Evolutionary conservation across 140 eudicot species (phyloP), one percentile per base, ranked within the genome.

Genomic region (Erigeron philadelphicus): DNA sequence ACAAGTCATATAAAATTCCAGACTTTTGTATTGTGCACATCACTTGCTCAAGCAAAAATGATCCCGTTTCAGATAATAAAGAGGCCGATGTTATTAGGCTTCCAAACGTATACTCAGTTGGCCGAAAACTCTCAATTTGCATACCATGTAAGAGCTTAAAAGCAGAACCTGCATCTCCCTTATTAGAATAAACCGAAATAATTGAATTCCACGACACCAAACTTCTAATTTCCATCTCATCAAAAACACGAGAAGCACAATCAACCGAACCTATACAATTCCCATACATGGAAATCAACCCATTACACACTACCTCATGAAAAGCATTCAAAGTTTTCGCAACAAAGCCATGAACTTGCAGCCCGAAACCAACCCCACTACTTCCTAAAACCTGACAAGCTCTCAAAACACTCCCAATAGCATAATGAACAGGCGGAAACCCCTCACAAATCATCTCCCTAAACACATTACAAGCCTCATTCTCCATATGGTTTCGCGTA

Each of bases 231-330:
- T 44, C 54, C 69, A 92, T 86, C 68, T 76, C 88, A 23, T 85
- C 76, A 73, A 92, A 92, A 66, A 83, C 88, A 12, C 80, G 68
- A 76, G 67, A 59, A 19, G 96, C 92, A 72, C 77, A 77, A 63
- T 77, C 77, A 18, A 67, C 31, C 4, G 84, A 73, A 54, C 65
- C 88, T 82, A 74, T 63, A 74, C 88, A 89, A 53, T 77, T 83
- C 72, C 96, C 95, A 52, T 92, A 92, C 88, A 92, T 83, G 0
- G 93, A 84, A 42, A 92, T 86, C 83, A 92, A 70, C 61, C 83
- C 93, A 63, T 92, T 92, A 79, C 85, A 89, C 57, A 87, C 96
- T 56, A 84, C 83, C 10, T 81, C 95, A 70, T 89, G 87, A 72
- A 66, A 75, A 0, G 50, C 72, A 65, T 78, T 68, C 46, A 19